Evolutionary conservation across 225 moss, liverwort and hornwort species (phyloP).

Genomic region (Physcomitrellopsis africana): DNA sequence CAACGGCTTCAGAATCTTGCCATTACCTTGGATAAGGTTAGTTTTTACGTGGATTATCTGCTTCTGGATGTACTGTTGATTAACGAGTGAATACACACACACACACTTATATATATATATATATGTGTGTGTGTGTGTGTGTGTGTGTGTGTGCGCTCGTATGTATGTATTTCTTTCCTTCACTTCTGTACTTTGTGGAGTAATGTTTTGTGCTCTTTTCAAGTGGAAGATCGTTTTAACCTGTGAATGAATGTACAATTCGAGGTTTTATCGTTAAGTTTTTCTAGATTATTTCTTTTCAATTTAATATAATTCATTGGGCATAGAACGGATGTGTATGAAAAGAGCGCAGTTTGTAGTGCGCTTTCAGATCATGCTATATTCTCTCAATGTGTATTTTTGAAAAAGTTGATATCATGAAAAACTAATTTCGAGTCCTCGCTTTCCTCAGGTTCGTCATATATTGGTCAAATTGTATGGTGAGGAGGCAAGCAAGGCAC

Average conservation of each 20-base stretch:
- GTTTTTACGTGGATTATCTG: background rate
- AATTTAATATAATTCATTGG: slow-evolving; percentile 16
- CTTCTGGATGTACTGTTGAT: too few species aligned
- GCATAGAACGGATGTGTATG: background rate
- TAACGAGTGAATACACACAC: too few species aligned
- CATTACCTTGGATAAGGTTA: slow-evolving; percentile 96
- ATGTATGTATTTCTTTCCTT: too few species aligned
- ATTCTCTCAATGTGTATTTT: too few species aligned
- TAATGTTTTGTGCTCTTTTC: too few species aligned
- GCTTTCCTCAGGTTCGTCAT: slow-evolving; percentile 62
- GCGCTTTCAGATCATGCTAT: too few species aligned
- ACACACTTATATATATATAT: too few species aligned
- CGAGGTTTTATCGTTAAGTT: background rate
- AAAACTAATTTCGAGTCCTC: slow-evolving; percentile 5
- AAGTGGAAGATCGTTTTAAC: background rate
- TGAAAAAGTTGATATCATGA: background rate
- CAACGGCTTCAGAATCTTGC: slow-evolving; percentile 97
- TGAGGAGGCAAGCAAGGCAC: slow-evolving; percentile 66
- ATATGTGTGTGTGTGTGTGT: too few species aligned
- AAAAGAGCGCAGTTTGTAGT: too few species aligned
- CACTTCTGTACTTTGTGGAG: too few species aligned
- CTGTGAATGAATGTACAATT: background rate
- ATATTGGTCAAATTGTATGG: slow-evolving; percentile 74
- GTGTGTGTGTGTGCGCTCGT: too few species aligned
- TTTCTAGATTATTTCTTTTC: slow-evolving; percentile 4